Base-by-base conservation (phyloP, 345 rosid species). In the Aquilaria sinensis region DNA sequence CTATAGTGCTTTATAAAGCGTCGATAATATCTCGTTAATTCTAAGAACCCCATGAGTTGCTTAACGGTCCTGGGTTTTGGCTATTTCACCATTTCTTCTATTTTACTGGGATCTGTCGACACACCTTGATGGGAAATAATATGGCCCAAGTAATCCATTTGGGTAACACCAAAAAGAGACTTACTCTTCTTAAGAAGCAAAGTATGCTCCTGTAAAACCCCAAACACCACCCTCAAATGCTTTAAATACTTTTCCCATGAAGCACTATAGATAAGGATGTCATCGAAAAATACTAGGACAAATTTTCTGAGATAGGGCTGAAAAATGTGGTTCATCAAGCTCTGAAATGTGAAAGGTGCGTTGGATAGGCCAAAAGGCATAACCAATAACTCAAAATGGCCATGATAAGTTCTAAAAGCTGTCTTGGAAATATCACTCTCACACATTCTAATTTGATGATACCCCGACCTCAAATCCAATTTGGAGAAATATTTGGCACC, bases 91-190 rank as follows among this genome's bases (percentile, higher is more conserved):
- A 57, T 45, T 0, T 29, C 23, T 1, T 8, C 13, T 1, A 58
- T n/a, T 55, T 67, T 67, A 1, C 23, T 2, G 6, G 45, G 57
- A 13, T 66, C 32, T 1, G 9, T 33, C 0, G 3, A 23, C 6
- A 66, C 70, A 2, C 63, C 47, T 1, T 31, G 1, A 0, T 47
- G 11, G 0, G 54, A 46, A 10, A 56, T 57, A 3, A 57, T 12
- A 45, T 65, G 56, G 37, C 62, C 67, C 43, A 65, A 6, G 14
- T 56, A 65, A 0, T 56, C 47, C 8, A 65, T 1, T 14, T 46
- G 1, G 0, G 2, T 2, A 9, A 10, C 23, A 0, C 5, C 54
- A 48, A 66, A 66, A 1, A 0, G 0, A 14, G 56, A 57, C 5
- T 55, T 65, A 1, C 8, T 10, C 15, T 12, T 13, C 1, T 63